These are phyloP conservation scores for Ramaria rubella DNA, from an alignment of 768 basidiomycete species.

Conservation along the genomic window DNA sequence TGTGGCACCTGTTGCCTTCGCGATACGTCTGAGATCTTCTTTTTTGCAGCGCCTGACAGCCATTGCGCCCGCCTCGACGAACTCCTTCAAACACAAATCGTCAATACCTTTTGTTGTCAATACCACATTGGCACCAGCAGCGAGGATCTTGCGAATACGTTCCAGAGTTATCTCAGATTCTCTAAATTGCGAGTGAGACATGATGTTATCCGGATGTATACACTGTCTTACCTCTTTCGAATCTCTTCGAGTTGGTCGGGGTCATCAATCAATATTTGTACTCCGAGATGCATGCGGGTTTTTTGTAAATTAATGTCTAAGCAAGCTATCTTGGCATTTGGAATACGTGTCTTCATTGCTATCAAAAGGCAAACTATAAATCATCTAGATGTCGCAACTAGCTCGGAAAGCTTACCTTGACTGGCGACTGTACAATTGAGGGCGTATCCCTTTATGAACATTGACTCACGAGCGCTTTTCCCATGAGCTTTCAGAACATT, in stretches of 20 bases:
- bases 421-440: constrained; percentile 97
- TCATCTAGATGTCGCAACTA: background rate
- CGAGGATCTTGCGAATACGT: constrained; percentile 91
- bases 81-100: constrained; percentile 96
- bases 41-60: constrained; percentile 96
- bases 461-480: constrained; percentile 87
- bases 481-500: constrained; percentile 98
- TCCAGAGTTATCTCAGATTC: constrained; percentile 96
- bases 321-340: constrained; percentile 94
- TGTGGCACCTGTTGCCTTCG: constrained; percentile 93
- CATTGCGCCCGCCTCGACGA: constrained; percentile 98
- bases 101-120: constrained; percentile 98
- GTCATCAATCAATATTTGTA: constrained; percentile 95
- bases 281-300: constrained; percentile 93
- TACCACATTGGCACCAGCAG: constrained; percentile 92
- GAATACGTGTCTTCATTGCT: constrained; percentile 98
- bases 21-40: constrained; percentile 94
- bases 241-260: constrained; percentile 96
- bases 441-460: constrained; percentile 94
- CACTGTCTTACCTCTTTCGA: constrained; percentile 63
- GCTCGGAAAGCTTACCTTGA: constrained; percentile 62
- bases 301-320: constrained; percentile 97
- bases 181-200: constrained; percentile 35
- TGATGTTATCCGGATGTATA: background rate
- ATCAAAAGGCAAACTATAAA: constrained; percentile 3